Conservation (phyloP, 140 eudicot genomes). For the Flaveria floridana region DNA sequence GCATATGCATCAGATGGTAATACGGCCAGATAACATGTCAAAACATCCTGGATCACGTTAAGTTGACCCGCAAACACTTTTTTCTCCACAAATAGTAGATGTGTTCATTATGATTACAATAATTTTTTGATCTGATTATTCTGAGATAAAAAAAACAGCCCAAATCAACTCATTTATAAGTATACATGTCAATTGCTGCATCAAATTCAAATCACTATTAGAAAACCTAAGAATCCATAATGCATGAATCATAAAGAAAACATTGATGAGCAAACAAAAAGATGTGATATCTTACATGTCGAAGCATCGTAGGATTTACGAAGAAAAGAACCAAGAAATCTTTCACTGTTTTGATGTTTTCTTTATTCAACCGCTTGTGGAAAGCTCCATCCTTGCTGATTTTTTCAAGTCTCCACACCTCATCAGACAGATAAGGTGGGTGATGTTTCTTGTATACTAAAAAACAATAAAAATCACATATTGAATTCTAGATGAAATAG, state of each 20-base stretch:
- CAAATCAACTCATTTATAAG: background rate
- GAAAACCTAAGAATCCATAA: background rate
- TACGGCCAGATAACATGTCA: background rate
- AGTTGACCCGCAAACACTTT: background rate
- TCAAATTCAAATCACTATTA: background rate
- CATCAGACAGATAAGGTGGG: conserved; percentile 51
- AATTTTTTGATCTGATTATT: background rate
- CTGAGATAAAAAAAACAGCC: background rate
- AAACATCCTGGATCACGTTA: background rate
- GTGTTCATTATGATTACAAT: background rate
- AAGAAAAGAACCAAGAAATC: conserved; percentile 48
- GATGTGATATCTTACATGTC: conserved; percentile 35
- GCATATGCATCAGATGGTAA: background rate
- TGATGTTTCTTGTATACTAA: conserved; percentile 53
- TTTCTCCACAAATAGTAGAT: background rate
- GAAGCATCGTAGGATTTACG: conserved; percentile 47
- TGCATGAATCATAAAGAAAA: background rate
- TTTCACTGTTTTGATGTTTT: conserved; percentile 40
- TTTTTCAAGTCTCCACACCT: conserved; percentile 48
- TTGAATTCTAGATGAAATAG: background rate
- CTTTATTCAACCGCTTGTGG: conserved; percentile 39
- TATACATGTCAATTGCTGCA: background rate
- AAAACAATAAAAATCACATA: conserved; percentile 2
- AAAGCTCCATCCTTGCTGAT: conserved; percentile 47
- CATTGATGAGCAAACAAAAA: background rate